Evolutionary conservation across 2,329 filamentous ascomycete species (phyloP), one percentile per base, ranked within the genome.

Genomic region (Diaporthe amygdali): DNA sequence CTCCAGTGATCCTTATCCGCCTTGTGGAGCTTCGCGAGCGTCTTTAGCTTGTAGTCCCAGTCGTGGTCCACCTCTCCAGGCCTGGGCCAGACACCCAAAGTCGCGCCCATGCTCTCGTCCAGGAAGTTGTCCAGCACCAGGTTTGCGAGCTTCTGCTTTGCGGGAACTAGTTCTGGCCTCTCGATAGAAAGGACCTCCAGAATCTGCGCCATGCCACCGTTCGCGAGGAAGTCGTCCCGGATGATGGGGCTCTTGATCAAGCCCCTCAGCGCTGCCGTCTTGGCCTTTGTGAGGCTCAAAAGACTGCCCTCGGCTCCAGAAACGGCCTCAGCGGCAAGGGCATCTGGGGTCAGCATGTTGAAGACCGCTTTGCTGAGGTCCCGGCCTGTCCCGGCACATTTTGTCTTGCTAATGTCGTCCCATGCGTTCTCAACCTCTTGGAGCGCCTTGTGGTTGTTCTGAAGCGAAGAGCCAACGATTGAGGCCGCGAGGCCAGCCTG

Each of bases 401-500:
- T 75, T 34, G 79, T 78, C 22, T 75, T 75, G 76, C 83, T 81
- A 44, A 88, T 79, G 9, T 69, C 70, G 1, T 81, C 71, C 87
- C 89, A 90, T 15, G 82, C 80, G 32, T 80, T 79, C 74, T 84
- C 82, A 1, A 91, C 81, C 74, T 87, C 84, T 30, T 79, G 80
- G 61, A 92, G 81, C 0, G 90, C 90, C 9, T 86, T 87, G 17
- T 89, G 88, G 79, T 93, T 93, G 81, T 93, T 93, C 75, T 90
- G 89, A 49, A 92, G 76, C 2, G 90, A 83, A 9, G 86, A 86
- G 2, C 87, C 86, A 8, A 93, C 79, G 68, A 90, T 87, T 4
- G 86, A 82, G 2, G 90, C 88, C 3, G 91, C 90, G 72, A 86
- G 84, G 74, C 86, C 85, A 17, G 72, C 46, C 69, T 79, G 44